A percentile compares a stretch with the other conserved stretches of the same genome.
Evolutionary conservation across 306 rosid genomes (phyloP).

Genomic region (Cicer yamashitae): DNA sequence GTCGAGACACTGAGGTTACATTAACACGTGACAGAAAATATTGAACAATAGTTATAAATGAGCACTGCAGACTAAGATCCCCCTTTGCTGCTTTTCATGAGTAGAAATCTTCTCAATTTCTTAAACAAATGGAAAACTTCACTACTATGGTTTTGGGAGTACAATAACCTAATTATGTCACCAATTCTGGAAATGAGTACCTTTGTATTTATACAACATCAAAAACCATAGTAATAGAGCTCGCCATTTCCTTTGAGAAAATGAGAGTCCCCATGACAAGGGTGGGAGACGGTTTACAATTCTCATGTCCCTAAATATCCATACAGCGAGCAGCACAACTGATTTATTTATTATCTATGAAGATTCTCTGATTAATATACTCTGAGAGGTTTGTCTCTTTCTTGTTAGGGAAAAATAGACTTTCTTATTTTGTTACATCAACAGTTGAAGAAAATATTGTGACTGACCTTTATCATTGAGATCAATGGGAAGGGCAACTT

Average conservation of each 20-base stretch:
- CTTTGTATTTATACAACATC: not conserved
- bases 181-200: not conserved
- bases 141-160: not conserved
- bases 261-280: not conserved
- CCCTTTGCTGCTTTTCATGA: not conserved
- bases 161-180: not conserved
- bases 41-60: not conserved
- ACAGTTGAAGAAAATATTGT: constrained; percentile 27
- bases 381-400: constrained; percentile 6
- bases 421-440: not conserved
- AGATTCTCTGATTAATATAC: constrained; percentile 25
- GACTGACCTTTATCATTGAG: constrained; percentile 83
- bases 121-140: not conserved
- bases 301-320: constrained; percentile 25
- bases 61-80: constrained; percentile 16
- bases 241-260: not conserved
- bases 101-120: not conserved
- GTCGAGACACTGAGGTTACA: constrained; percentile 46
- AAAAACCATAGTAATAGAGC: not conserved
- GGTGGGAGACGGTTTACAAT: constrained; percentile 20
- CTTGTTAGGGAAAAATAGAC: constrained; percentile 4
- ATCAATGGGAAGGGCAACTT: constrained; percentile 73
- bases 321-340: constrained; percentile 27
- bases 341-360: not conserved
- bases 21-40: constrained; percentile 26